phyloP scores from a whole-genome alignment of 306 rosid species.

The Pterocarpus santalinus region DNA sequence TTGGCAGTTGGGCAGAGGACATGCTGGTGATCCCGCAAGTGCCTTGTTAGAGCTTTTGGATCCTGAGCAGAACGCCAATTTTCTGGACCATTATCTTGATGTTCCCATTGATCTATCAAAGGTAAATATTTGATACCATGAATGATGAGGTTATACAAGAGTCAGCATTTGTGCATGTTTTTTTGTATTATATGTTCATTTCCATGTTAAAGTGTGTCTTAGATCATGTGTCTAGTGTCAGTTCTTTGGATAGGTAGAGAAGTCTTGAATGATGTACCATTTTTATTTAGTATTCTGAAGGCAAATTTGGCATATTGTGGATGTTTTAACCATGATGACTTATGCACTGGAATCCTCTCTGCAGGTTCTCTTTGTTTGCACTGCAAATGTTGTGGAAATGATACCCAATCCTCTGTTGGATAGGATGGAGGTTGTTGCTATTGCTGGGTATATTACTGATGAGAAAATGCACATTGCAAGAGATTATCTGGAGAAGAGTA shows the following conservation, averaged over 20 bases:
- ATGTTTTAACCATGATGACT: slow-evolving; percentile 32
- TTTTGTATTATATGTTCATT: not conserved
- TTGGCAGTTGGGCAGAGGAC: slow-evolving; percentile 98
- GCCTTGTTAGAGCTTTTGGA: slow-evolving; percentile 99
- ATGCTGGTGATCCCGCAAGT: slow-evolving; percentile 99
- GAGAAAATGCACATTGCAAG: slow-evolving; percentile 99
- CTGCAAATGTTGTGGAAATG: slow-evolving; percentile 91
- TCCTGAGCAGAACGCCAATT: slow-evolving; percentile 99
- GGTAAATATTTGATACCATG: slow-evolving; percentile 60
- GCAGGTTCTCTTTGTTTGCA: slow-evolving; percentile 99
- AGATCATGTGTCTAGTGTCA: not conserved
- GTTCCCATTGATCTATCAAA: slow-evolving; percentile 97
- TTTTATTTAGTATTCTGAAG: slow-evolving; percentile 33
- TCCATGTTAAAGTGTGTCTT: slow-evolving; percentile 19
- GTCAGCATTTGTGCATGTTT: slow-evolving; percentile 22
- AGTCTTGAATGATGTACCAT: not conserved
- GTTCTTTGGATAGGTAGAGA: slow-evolving; percentile 17
- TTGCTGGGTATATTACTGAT: slow-evolving; percentile 97
- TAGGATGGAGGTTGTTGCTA: slow-evolving; percentile 94
- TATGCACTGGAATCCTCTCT: slow-evolving; percentile 45
- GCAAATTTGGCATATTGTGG: slow-evolving; percentile 29
- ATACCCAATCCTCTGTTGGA: slow-evolving; percentile 96
- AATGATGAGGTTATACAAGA: slow-evolving; percentile 28
- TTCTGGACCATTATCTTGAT: slow-evolving; percentile 98
- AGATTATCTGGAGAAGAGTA: slow-evolving; percentile 92